Evolutionary conservation across 2,329 filamentous ascomycete genomes (phyloP).

Genomic region (Venturiaceae sp.): DNA sequence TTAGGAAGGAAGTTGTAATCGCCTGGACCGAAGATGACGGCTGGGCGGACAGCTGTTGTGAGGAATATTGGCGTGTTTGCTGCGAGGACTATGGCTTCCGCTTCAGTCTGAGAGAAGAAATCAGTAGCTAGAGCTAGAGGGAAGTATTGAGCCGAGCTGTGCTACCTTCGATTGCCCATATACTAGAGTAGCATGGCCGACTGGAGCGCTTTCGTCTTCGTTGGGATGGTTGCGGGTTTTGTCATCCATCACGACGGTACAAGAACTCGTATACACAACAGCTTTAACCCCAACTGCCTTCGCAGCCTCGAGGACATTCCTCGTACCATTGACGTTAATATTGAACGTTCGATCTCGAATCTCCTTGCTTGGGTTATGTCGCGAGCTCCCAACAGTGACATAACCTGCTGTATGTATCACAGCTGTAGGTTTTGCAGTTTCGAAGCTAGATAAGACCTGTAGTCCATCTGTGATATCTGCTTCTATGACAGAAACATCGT

Average conservation of each 20-base stretch:
- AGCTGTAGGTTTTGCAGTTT: slow-evolving; percentile 61
- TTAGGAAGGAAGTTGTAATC: slow-evolving; percentile 68
- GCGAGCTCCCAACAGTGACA: slow-evolving; percentile 24
- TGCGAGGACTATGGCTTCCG: slow-evolving; percentile 69
- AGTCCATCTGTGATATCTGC: slow-evolving; percentile 28
- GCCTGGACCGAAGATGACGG: slow-evolving; percentile 84
- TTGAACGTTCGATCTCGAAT: slow-evolving; percentile 55
- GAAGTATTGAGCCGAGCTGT: no score
- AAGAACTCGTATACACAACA: slow-evolving; percentile 72
- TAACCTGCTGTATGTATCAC: slow-evolving; percentile 79
- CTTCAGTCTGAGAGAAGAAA: slow-evolving; percentile 45
- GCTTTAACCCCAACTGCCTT: slow-evolving; percentile 61
- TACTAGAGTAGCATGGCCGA: not conserved
- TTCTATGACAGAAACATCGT: slow-evolving; percentile 21
- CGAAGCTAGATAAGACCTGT: slow-evolving; percentile 38
- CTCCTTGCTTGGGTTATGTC: slow-evolving; percentile 28
- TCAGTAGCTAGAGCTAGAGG: not conserved
- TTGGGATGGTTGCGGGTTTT: not conserved
- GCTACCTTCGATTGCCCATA: slow-evolving; percentile 10
- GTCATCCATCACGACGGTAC: slow-evolving; percentile 5
- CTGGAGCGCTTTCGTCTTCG: not conserved
- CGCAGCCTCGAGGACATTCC: slow-evolving; percentile 65
- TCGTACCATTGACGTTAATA: slow-evolving; percentile 84
- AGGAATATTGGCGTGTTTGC: slow-evolving; percentile 62
- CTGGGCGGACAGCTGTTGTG: slow-evolving; percentile 74